Conservation (phyloP, 1,139 yeast genomes). For the Hyphopichia pseudoburtonii region DNA sequence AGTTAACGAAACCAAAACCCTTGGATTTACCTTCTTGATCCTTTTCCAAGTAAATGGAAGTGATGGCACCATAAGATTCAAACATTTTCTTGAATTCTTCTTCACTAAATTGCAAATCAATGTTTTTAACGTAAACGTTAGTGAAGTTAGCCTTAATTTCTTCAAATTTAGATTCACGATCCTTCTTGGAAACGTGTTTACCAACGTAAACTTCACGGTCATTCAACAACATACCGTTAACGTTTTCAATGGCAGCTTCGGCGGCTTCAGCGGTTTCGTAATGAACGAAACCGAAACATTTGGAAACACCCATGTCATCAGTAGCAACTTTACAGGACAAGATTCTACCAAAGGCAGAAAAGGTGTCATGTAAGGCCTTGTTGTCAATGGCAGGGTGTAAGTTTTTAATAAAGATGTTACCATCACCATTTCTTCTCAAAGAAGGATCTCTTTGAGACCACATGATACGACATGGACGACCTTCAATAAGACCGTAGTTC, state of each 20-base stretch:
- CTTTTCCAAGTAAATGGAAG: constrained; percentile 80
- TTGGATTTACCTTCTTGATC: constrained; percentile 88
- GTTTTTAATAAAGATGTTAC: constrained; percentile 97
- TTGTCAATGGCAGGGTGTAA: constrained; percentile 97
- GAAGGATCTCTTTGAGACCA: constrained; percentile 99
- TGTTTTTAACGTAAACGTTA: constrained; percentile 91
- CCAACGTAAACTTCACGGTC: constrained; percentile 97
- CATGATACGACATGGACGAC: constrained; percentile 99
- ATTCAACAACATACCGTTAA: constrained; percentile 97
- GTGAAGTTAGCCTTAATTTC: constrained; percentile 93
- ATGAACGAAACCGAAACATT: constrained; percentile 98
- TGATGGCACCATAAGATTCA: constrained; percentile 72
- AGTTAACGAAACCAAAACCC: constrained; percentile 97
- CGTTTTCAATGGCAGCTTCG: constrained; percentile 91
- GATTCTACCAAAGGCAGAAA: constrained; percentile 94
- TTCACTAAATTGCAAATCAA: constrained; percentile 68
- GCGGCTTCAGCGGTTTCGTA: constrained; percentile 95
- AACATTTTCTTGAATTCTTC: constrained; percentile 77
- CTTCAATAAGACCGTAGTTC: constrained; percentile 92
- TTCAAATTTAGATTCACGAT: constrained; percentile 93
- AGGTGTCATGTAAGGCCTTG: constrained; percentile 98
- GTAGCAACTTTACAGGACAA: constrained; percentile 97
- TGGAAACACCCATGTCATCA: constrained; percentile 88
- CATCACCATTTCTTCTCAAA: constrained; percentile 92
- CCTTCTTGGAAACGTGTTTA: constrained; percentile 89